Conservation (phyloP, 768 basidiomycete genomes). For the Amanita brunnescens region DNA sequence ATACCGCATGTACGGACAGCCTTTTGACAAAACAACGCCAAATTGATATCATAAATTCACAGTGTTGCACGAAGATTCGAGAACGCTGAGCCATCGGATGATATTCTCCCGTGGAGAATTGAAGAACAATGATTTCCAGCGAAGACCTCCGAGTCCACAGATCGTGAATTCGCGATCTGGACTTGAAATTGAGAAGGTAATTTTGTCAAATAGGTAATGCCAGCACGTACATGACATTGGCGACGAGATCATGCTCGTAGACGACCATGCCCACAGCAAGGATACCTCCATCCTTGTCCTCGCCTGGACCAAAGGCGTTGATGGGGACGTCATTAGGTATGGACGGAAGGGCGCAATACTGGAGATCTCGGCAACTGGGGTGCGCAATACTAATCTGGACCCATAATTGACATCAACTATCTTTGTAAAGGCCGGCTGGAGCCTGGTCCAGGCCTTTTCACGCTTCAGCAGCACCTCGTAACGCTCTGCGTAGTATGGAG, state of each 20-base stretch:
- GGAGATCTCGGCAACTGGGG: conserved; percentile 16
- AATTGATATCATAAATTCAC: too few species aligned
- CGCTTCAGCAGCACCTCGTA: conserved; percentile 16
- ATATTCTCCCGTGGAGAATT: conserved; percentile 14
- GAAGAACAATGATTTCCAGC: conserved; percentile 10
- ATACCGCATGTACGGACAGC: too few species aligned
- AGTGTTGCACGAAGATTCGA: conserved; percentile 20
- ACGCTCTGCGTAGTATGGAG: conserved; percentile 19
- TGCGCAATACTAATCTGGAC: conserved; percentile 29
- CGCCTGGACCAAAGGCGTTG: conserved; percentile 14
- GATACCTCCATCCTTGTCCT: conserved; percentile 12
- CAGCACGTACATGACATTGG: conserved; percentile 28
- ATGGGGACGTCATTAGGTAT: conserved; percentile 17
- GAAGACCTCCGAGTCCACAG: background rate
- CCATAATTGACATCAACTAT: conserved; percentile 19
- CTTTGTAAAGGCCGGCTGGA: conserved; percentile 17
- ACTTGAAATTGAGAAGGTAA: too few species aligned
- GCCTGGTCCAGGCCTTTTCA: conserved; percentile 23
- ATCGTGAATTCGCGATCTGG: background rate
- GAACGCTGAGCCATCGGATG: conserved; percentile 25
- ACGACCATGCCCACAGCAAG: conserved; percentile 36
- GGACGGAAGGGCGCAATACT: conserved; percentile 29
- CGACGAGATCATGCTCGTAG: too few species aligned
- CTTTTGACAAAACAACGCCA: too few species aligned
- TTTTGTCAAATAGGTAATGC: background rate